Evolutionary conservation across 495 filamentous ascomycete species (phyloP), one percentile per base, ranked within the genome.

Genomic region (Aspergillus kassunensis): DNA sequence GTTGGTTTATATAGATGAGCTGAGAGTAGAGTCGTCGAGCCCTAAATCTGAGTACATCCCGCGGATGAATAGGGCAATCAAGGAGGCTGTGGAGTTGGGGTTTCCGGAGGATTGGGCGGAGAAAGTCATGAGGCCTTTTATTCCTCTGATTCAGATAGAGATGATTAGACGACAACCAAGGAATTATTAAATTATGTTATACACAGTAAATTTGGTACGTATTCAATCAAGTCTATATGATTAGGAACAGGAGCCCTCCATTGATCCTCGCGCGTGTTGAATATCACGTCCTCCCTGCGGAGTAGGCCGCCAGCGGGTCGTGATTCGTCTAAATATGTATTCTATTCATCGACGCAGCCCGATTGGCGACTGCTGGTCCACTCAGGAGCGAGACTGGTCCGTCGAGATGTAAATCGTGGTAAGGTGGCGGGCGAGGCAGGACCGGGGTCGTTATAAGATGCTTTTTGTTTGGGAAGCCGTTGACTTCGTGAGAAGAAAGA

Each of bases 61-160:
- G 18, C 64, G 86, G 41, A 88, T 89, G 76, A 89, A 89, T 61
- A 70, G 67, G 49, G 86, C 82, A 6, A 77, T 89, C 57, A 54
- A 61, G 46, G 85, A 90, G 71, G 83, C 81, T 5, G 52, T 80
- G 46, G 59, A 52, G 20, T 59, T 77, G 55, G 85, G 84, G 11
- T 67, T 89, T 54, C 78, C 83, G 20, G 45, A 56, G 52, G 51
- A 55, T 23, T 89, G 83, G 70, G 72, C 86, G 43, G 67, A 80
- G 19, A 67, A 67, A 54, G 77, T 81, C 27, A 65, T 89, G 54
- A 73, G 85, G 61, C 64, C 57, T 49, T 84, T 72, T 60, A 82
- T 88, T 58, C 80, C 70, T 15, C 33, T 44, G 47, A 44, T 37
- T 13, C 54, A 44, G 41, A 13, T 34, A 33, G 16, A 15, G 34